Base-by-base conservation (phyloP, 2,329 filamentous ascomycete species). In the Ceratocystis variospora region DNA sequence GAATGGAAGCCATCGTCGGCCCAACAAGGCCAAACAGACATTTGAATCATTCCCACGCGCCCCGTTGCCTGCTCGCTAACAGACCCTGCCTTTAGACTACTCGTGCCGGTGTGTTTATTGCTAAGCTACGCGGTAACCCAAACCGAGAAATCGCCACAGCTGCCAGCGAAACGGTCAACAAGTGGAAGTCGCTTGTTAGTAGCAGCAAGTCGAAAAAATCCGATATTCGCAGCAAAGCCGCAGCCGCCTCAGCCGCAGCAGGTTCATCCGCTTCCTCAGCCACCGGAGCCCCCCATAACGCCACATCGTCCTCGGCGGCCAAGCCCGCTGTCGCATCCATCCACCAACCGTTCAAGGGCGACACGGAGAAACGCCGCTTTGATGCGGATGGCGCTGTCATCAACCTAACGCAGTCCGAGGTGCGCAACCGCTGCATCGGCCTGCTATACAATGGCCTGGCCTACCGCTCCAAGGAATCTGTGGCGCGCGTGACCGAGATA, bases 391-490 rank as follows among this genome's bases (percentile, higher is more conserved):
- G 87, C 50, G 85, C 96, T 64, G 86, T 92, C 71, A 83, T 84
- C 71, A 84, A 87, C 70, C 83, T 90, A 64, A 96, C 91, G 17
- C 85, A 85, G 61, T 86, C 87, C 68, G 78, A 81, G 67, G 82
- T 83, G 22, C 88, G 94, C 68, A 89, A 97, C 78, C 87, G 85
- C 73, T 96, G 89, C 75, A 86, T 96, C 69, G 91, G 90, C 62
- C 82, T 99, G 55, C 83, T 99, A 75, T 99, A 97, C 79, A 94
- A 99, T 72, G 94, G 92, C 17, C 81, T 99, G 19, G 83, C 83
- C 5, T 87, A 79, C 73, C 81, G 83, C 69, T 91, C 88, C 61
- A 83, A 85, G 67, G 87, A 88, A 75, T 84, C 88, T 33, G 74
- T 89, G 31, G 85, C 86, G 65, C 80, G 83, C 22, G 83, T 97